Conservation (phyloP, 805 yeast species). For the Lachancea kluyveri region DNA sequence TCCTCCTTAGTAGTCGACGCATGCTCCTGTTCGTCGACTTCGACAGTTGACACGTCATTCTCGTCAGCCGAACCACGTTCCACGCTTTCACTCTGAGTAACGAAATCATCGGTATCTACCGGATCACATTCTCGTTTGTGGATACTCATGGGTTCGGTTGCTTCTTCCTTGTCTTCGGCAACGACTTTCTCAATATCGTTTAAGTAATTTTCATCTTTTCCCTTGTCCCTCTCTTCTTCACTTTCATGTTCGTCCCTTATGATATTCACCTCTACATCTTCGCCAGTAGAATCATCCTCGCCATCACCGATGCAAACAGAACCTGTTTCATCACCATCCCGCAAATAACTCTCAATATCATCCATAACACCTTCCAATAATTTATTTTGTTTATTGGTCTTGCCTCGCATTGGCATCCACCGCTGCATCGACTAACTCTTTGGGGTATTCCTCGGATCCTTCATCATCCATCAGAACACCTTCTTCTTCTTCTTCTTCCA, state of each 20-base stretch:
- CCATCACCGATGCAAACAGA: neutral
- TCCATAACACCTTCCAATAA: constrained; percentile 13
- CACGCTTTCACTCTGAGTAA: too few relatives aligned
- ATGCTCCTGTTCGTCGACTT: too few relatives aligned
- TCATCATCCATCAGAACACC: constrained; percentile 18
- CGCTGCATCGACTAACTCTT: constrained; percentile 11
- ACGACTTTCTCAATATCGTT: neutral
- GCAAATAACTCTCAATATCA: constrained; percentile 23
- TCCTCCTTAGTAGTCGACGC: too few relatives aligned
- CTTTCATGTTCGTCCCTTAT: neutral
- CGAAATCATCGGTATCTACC: too few relatives aligned
- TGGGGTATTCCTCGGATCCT: constrained; percentile 16
- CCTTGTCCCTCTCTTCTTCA: too few relatives aligned
- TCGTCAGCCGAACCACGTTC: too few relatives aligned
- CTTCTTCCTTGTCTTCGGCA: too few relatives aligned
- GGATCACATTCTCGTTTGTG: too few relatives aligned
- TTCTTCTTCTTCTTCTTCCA: constrained; percentile 16
- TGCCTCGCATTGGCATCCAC: constrained; percentile 13
- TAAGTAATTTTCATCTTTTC: too few relatives aligned
- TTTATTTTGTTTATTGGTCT: constrained; percentile 4
- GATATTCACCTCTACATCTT: constrained; percentile 1
- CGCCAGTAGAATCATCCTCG: constrained; percentile 1
- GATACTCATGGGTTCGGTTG: too few relatives aligned
- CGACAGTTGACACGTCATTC: too few relatives aligned
- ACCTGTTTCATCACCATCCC: constrained; percentile 4